Evolutionary conservation across 495 filamentous ascomycete species (phyloP).

Genomic region (Terfezia boudieri): DNA sequence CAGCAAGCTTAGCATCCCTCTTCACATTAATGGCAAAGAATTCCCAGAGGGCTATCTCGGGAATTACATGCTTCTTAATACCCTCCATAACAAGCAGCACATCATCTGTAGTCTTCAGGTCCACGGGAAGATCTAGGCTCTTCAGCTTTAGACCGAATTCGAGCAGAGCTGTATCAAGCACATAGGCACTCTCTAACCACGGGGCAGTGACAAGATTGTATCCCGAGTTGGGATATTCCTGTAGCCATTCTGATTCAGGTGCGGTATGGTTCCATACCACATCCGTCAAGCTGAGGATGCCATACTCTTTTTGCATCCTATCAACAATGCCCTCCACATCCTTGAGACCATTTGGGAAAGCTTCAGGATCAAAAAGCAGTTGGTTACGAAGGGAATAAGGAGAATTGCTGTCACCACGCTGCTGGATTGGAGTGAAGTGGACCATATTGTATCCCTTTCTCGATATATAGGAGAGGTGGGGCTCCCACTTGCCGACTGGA

Average conservation of each 20-base stretch:
- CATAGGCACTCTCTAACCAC: conserved; percentile 71
- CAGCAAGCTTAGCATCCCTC: conserved; percentile 38
- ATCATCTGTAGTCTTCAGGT: conserved; percentile 46
- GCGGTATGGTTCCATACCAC: conserved; percentile 98
- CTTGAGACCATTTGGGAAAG: conserved; percentile 69
- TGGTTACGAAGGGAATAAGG: conserved; percentile 95
- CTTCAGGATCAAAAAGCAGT: conserved; percentile 55
- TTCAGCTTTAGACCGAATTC: conserved; percentile 49
- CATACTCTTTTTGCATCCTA: conserved; percentile 66
- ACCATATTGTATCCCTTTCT: conserved; percentile 94
- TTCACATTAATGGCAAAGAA: conserved; percentile 73
- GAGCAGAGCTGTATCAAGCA: conserved; percentile 65
- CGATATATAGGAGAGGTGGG: conserved; percentile 65
- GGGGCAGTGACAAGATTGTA: conserved; percentile 89
- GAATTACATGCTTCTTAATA: conserved; percentile 57
- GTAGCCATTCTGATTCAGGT: conserved; percentile 80
- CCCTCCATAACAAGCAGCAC: conserved; percentile 66
- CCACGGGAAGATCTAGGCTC: conserved; percentile 46
- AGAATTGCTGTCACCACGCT: conserved; percentile 74
- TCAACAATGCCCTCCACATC: conserved; percentile 56
- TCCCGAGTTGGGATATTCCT: conserved; percentile 85
- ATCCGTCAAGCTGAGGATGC: conserved; percentile 74
- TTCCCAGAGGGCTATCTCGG: conserved; percentile 64
- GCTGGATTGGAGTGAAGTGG: conserved; percentile 87
- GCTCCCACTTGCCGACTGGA: conserved; percentile 59